Evolutionary conservation across 2,329 filamentous ascomycete genomes (phyloP), one percentile per base, ranked within the genome.

Genomic region (Xylaria sp.): DNA sequence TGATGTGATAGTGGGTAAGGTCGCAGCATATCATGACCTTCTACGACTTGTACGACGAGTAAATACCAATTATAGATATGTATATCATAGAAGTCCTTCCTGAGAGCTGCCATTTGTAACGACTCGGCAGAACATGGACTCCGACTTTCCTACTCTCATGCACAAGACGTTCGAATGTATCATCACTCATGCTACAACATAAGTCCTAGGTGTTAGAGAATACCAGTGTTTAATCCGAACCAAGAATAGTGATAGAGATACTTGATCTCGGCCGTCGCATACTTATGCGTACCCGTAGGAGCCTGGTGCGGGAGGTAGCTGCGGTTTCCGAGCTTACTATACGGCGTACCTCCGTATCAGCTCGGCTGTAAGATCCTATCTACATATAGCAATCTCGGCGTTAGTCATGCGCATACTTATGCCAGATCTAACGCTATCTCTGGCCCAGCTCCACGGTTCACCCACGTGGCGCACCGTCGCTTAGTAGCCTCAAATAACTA

Each of bases 1-100:
- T 70, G 45, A 67, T 61, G 4, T 20, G 7, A 3, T 33, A 56
- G n/a, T 33, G 31, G 38, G 31, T 25, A 38, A 55, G 60, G 63
- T 47, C 38, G 22, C 44, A 13, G 56, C 31, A 42, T 13, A 33
- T 42, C 31, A 59, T 39, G 38, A 58, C 58, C 42, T 10, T 54
- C 27, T 13, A 56, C 47, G 56, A 67, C 51, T 22, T 71, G 69
- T 69, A 68, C 45, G 64, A 68, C 44, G 66, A 68, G 61, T 49
- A 58, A 57, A 59, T 22, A 55, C 27, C 51, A 66, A n/a, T 54
- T 44, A 56, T 65, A 66, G 57, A 67, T 42, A 22, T 67, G 58
- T 63, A 64, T 56, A 65, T 44, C 38, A 42, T 39, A 61, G 58
- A 65, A 64, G 39, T 39, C 10, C 15, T 13, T n/a, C 7, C 44